phyloP scores from a whole-genome alignment of 768 basidiomycete species.

The Tylopilus cervinicoccineus region DNA sequence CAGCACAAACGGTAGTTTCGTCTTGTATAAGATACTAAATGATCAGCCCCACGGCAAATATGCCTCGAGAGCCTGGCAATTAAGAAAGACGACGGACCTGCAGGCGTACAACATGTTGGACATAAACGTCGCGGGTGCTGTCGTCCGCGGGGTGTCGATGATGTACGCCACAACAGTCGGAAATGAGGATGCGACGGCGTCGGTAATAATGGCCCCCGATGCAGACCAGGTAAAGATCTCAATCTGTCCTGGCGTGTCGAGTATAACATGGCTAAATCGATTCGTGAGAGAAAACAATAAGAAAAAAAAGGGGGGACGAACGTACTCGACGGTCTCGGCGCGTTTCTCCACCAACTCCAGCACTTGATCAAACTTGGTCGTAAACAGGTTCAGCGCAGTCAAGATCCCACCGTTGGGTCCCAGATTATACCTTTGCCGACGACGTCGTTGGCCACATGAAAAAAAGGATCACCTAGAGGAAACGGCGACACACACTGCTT shows the following conservation, averaged over 20 bases:
- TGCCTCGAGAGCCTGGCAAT: background rate
- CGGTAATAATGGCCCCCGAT: conserved; percentile 97
- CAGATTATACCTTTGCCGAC: conserved; percentile 77
- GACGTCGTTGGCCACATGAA: conserved; percentile 13
- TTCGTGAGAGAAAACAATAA: background rate
- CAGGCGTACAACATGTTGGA: conserved; percentile 99
- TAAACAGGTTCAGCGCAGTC: conserved; percentile 95
- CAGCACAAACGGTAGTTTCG: conserved; percentile 92
- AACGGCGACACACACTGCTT: conserved; percentile 80
- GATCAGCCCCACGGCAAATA: background rate
- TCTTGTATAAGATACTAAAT: conserved; percentile 91
- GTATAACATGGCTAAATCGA: conserved; percentile 75
- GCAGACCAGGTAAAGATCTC: conserved; percentile 99
- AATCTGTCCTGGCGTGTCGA: conserved; percentile 98
- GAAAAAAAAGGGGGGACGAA: conserved; percentile 4
- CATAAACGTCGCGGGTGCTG: conserved; percentile 97
- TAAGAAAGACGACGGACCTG: conserved; percentile 47
- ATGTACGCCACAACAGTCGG: conserved; percentile 96
- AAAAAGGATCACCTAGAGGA: conserved; percentile 11
- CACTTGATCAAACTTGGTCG: conserved; percentile 99
- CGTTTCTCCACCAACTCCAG: conserved; percentile 87
- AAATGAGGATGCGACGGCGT: conserved; percentile 88
- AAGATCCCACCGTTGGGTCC: conserved; percentile 98
- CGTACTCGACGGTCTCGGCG: conserved; percentile 83
- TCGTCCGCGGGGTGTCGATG: conserved; percentile 94